phyloP scores from a whole-genome alignment of 805 yeast genomes.

The Kluyveromyces aestuarii region DNA sequence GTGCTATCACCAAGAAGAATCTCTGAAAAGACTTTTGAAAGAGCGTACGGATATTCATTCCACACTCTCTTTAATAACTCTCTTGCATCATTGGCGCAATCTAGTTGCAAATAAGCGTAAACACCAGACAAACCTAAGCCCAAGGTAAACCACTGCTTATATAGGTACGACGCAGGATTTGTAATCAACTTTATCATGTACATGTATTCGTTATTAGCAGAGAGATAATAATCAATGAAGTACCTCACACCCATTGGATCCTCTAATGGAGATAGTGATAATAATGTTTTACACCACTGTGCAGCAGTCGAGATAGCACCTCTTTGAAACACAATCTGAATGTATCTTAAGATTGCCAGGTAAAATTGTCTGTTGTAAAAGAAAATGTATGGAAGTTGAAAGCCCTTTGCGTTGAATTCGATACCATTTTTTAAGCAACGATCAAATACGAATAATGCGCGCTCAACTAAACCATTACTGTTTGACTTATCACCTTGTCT shows the following conservation, averaged over 20 bases:
- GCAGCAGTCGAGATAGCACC: slow-evolving; percentile 74
- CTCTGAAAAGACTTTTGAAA: slow-evolving; percentile 16
- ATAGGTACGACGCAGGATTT: slow-evolving; percentile 48
- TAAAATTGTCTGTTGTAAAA: slow-evolving; percentile 73
- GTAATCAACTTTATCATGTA: slow-evolving; percentile 50
- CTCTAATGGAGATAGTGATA: slow-evolving; percentile 63
- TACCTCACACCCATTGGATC: slow-evolving; percentile 82
- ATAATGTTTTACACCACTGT: slow-evolving; percentile 59
- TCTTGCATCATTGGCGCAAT: slow-evolving; percentile 37
- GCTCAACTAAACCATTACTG: slow-evolving; percentile 65
- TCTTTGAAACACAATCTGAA: slow-evolving; percentile 60
- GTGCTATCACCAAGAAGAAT: slow-evolving; percentile 17
- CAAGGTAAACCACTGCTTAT: slow-evolving; percentile 62
- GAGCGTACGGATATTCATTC: slow-evolving; percentile 44
- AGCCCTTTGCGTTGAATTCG: slow-evolving; percentile 42
- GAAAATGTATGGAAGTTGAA: slow-evolving; percentile 66
- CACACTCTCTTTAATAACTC: slow-evolving; percentile 42
- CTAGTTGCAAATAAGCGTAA: slow-evolving; percentile 46
- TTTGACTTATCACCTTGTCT: slow-evolving; percentile 68
- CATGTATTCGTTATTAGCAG: slow-evolving; percentile 53
- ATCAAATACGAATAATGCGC: slow-evolving; percentile 73
- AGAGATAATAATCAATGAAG: slow-evolving; percentile 72
- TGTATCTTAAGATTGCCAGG: slow-evolving; percentile 62
- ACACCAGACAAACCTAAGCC: slow-evolving; percentile 60
- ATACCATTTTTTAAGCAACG: slow-evolving; percentile 57